These are phyloP conservation scores for Botrytis medusae DNA, from an alignment of 2,329 filamentous ascomycete species.

Conservation along the genomic window DNA sequence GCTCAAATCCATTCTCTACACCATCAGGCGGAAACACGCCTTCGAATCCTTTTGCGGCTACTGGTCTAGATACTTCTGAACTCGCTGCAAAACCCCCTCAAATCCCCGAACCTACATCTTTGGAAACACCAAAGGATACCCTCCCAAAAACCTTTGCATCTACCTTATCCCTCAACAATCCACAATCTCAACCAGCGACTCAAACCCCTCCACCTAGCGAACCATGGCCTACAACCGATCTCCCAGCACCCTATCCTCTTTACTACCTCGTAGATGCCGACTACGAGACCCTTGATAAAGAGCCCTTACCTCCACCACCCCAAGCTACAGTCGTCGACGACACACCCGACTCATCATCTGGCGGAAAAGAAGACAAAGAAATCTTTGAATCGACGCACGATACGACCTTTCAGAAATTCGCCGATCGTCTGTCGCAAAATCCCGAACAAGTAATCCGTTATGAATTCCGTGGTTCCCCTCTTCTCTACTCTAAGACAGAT, in stretches of 20 bases:
- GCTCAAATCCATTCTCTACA: constrained; percentile 61
- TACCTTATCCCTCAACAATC: constrained; percentile 70
- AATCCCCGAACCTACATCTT: constrained; percentile 29
- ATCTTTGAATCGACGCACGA: constrained; percentile 75
- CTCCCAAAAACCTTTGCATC: constrained; percentile 68
- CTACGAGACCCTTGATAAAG: constrained; percentile 76
- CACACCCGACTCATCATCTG: constrained; percentile 42
- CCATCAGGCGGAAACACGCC: constrained; percentile 51
- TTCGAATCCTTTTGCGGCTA: constrained; percentile 49
- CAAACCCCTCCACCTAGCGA: constrained; percentile 49
- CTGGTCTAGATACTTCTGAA: constrained; percentile 28
- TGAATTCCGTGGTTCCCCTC: constrained; percentile 68
- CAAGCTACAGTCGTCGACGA: constrained; percentile 48
- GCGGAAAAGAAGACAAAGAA: constrained; percentile 63
- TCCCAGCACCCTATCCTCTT: constrained; percentile 70
- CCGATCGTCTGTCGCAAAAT: constrained; percentile 74
- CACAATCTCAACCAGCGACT: constrained; percentile 39
- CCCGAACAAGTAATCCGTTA: constrained; percentile 81
- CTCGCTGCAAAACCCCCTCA: constrained; percentile 47
- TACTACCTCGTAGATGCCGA: constrained; percentile 86
- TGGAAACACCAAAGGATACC: constrained; percentile 27
- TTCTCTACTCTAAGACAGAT: constrained; percentile 81
- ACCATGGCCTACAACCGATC: constrained; percentile 72
- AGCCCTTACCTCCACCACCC: constrained; percentile 53
- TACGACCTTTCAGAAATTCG: constrained; percentile 76